phyloP scores from a whole-genome alignment of 129 eudicot genomes.

The Smallanthus sonchifolius region DNA sequence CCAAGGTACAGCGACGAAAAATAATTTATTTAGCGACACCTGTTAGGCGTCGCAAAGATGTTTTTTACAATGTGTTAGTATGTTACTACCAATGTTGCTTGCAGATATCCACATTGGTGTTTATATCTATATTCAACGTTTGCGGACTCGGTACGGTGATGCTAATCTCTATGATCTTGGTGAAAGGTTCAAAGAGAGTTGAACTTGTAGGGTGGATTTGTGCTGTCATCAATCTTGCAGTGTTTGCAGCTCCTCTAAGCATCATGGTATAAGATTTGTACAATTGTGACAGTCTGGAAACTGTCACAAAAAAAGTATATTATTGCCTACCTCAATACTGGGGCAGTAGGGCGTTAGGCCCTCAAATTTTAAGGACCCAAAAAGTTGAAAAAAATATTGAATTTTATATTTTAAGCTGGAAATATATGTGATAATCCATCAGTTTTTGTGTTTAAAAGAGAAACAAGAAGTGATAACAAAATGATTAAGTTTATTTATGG shows the following conservation, averaged over 20 bases:
- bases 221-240: conserved; percentile 50
- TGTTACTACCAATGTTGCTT: background rate
- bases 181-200: conserved; percentile 44
- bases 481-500: no score
- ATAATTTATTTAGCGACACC: background rate
- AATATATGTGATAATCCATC: no score
- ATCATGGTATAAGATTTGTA: conserved; percentile 50
- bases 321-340: background rate
- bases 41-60: background rate
- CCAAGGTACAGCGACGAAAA: conserved; percentile 27
- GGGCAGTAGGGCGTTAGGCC: no score
- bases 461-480: no score
- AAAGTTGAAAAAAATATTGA: no score
- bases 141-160: conserved; percentile 40
- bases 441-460: no score
- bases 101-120: conserved; percentile 45
- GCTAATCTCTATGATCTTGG: conserved; percentile 32
- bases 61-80: background rate
- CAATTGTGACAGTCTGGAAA: background rate
- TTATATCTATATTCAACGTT: conserved; percentile 41
- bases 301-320: background rate
- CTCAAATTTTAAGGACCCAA: no score
- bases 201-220: conserved; percentile 63
- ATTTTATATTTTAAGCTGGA: no score
- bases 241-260: conserved; percentile 72